Evolutionary conservation across 148 eudicot genomes (phyloP), one percentile per base, ranked within the genome.

Genomic region (Vaccinium corymbosum): DNA sequence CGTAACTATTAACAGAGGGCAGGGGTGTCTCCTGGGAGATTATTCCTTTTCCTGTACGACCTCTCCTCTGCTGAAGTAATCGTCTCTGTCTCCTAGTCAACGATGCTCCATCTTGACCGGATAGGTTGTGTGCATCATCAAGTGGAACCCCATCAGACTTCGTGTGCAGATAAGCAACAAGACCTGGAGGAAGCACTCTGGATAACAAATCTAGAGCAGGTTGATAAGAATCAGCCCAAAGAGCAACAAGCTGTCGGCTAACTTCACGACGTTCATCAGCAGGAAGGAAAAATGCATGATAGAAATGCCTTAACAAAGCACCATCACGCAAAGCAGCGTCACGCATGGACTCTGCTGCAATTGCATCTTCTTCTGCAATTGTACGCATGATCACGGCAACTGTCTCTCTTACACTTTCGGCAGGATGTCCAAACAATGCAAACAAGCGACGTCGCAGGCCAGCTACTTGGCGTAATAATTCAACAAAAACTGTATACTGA

Each of bases 141-240:
- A 84, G 57, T 49, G 46, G 57, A 84, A 71, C 83, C 52, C 88
- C 95, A 85, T 93, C 97, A 70, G 95, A 88, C 14, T 92, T 88
- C 29, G 99, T 97, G 85, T 94, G 95, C 82, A 97, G 86, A 90
- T 97, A 97, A 72, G 99, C 99, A 81, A 97, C 99, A 86, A 97
- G 95, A 78, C 99, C 99, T 16, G 99, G 98, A 79, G 99, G 99
- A 79, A 97, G 92, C 86, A 97, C 97, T 87, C 99, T 92, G 7
- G 97, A 93, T 78, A 94, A 86, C 81, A 94, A 84, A 86, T 92
- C 94, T 89, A 97, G 97, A 80, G 99, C 99, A 32, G 99, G 99
- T 85, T 97, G 97, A 88, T 97, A 97, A 85, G 99, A 97, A 90
- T 97, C 99, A 27, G 99, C 99, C 99, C 99, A 97, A 70, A 97